Conservation (phyloP, 345 rosid species). For the Dovyalis caffra region DNA sequence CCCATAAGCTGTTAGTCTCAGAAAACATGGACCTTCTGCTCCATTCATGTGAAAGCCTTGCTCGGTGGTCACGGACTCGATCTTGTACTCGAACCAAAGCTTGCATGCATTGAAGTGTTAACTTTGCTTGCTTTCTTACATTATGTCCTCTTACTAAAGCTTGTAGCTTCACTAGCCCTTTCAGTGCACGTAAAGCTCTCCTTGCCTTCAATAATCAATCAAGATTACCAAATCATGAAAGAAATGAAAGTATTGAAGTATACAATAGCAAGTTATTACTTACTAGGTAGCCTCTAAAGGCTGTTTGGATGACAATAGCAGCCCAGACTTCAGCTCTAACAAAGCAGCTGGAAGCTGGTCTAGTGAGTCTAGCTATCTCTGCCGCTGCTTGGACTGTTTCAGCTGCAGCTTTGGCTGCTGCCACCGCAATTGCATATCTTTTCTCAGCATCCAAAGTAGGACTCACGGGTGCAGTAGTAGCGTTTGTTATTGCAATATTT, state of each 20-base stretch:
- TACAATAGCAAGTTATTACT: not conserved
- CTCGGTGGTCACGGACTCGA: constrained; percentile 21
- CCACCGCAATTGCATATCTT: constrained; percentile 14
- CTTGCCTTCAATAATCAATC: constrained; percentile 20
- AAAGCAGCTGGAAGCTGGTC: constrained; percentile 3
- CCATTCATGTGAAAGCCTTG: constrained; percentile 22
- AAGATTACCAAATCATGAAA: not conserved
- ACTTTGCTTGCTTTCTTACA: constrained; percentile 27
- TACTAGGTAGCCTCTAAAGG: constrained; percentile 33
- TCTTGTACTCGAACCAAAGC: constrained; percentile 31
- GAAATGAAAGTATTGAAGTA: not conserved
- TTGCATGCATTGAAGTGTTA: constrained; percentile 28
- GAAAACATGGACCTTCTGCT: constrained; percentile 25
- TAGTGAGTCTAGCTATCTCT: constrained; percentile 17
- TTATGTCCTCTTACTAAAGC: constrained; percentile 31
- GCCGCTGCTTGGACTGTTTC: constrained; percentile 15
- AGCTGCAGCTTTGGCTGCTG: constrained; percentile 18
- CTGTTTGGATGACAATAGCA: constrained; percentile 28
- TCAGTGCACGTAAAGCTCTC: constrained; percentile 27
- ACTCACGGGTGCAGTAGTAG: not conserved
- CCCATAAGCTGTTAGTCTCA: constrained; percentile 19
- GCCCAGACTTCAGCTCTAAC: constrained; percentile 15
- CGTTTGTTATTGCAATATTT: not conserved
- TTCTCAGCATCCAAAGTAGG: constrained; percentile 17
- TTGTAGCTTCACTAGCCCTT: constrained; percentile 36